phyloP scores from a whole-genome alignment of 2,329 filamentous ascomycete species.

The Reticulascus tulasneorum region DNA sequence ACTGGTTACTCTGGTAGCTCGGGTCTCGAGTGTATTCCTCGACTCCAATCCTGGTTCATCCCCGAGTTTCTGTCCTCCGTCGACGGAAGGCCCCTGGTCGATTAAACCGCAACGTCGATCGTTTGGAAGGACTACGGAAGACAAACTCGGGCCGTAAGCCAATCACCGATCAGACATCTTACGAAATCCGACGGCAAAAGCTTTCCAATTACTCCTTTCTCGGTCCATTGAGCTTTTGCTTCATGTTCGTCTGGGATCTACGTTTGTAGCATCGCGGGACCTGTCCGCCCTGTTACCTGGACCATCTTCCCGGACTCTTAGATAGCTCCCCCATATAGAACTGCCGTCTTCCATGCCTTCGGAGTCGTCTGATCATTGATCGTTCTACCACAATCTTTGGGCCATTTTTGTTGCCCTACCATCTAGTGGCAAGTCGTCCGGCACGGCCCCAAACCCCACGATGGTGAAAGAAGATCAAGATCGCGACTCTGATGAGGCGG shows the following conservation, averaged over 20 bases:
- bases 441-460: slow-evolving; percentile 19
- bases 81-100: no score
- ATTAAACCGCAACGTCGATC: no score
- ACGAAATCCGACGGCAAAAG: not conserved
- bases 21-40: no score
- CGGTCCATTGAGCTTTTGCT: slow-evolving; percentile 12
- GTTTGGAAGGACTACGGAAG: not conserved
- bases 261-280: slow-evolving; percentile 9
- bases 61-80: no score
- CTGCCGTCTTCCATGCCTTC: slow-evolving; percentile 8
- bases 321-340: slow-evolving; percentile 17
- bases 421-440: slow-evolving; percentile 26
- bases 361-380: slow-evolving; percentile 6
- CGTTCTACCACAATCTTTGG: slow-evolving; percentile 8
- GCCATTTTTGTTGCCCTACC: slow-evolving; percentile 31
- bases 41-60: no score
- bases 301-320: slow-evolving; percentile 7
- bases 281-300: slow-evolving; percentile 3
- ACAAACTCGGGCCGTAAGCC: no score
- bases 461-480: slow-evolving; percentile 21
- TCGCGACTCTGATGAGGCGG: slow-evolving; percentile 21
- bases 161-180: not conserved
- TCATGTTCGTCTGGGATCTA: slow-evolving; percentile 17
- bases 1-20: not conserved
- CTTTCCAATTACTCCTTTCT: no score